These are phyloP conservation scores for Lophiotrema nucula DNA, from an alignment of 495 filamentous ascomycete genomes.

Conservation along the genomic window DNA sequence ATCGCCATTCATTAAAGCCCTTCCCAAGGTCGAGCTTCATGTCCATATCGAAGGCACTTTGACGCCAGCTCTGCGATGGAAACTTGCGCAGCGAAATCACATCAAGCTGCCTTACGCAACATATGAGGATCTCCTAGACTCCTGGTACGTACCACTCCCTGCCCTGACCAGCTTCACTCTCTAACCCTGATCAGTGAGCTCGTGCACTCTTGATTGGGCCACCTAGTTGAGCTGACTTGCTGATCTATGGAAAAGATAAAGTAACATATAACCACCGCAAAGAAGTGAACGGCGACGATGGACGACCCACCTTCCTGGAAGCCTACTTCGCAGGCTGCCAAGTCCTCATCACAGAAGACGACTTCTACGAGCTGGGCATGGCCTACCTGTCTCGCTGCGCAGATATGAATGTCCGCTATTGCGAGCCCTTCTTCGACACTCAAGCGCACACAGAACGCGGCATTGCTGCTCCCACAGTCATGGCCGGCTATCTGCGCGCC, in stretches of 20 bases:
- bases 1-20: slow-evolving; percentile 5
- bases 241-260: neutral
- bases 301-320: slow-evolving; percentile 39
- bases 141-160: slow-evolving; percentile 4
- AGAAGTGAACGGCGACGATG: slow-evolving; percentile 7
- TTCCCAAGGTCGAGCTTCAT: slow-evolving; percentile 50
- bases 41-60: slow-evolving; percentile 50
- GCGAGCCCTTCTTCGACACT: slow-evolving; percentile 48
- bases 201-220: neutral
- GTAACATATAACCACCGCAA: slow-evolving; percentile 8
- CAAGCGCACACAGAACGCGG: slow-evolving; percentile 47
- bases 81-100: slow-evolving; percentile 44
- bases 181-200: neutral
- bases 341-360: slow-evolving; percentile 42
- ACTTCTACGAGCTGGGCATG: slow-evolving; percentile 49
- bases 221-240: neutral
- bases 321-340: slow-evolving; percentile 46
- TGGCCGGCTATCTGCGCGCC: slow-evolving; percentile 44
- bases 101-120: slow-evolving; percentile 39
- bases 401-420: slow-evolving; percentile 46
- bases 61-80: slow-evolving; percentile 43
- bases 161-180: neutral
- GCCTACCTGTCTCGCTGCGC: slow-evolving; percentile 40
- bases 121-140: slow-evolving; percentile 38
- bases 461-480: slow-evolving; percentile 37